These are phyloP conservation scores for Fusarium vanettenii DNA, from an alignment of 2,329 filamentous ascomycete genomes.

Conservation along the genomic window DNA sequence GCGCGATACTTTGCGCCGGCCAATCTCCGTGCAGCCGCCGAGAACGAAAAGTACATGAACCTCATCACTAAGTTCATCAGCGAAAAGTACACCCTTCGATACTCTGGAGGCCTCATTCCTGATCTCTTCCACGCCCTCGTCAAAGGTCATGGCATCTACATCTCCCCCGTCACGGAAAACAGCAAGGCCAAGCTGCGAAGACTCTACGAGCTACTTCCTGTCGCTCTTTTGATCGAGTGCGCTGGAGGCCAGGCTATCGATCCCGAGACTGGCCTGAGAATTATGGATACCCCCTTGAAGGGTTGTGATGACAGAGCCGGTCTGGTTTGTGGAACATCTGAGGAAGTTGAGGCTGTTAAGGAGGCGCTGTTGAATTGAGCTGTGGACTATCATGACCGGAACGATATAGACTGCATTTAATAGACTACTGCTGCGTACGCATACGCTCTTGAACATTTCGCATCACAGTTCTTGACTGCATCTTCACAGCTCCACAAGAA, in stretches of 20 bases:
- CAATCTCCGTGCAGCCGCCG: conserved; percentile 68
- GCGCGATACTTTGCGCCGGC: conserved; percentile 72
- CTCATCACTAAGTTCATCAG: conserved; percentile 63
- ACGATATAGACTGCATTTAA: not conserved
- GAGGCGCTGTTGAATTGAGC: conserved; percentile 22
- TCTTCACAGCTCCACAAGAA: not conserved
- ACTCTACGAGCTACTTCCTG: conserved; percentile 69
- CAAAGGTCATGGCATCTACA: conserved; percentile 71
- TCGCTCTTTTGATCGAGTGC: conserved; percentile 71
- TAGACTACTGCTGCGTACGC: not conserved
- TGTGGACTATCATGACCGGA: not conserved
- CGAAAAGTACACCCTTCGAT: conserved; percentile 69
- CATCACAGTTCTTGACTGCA: not conserved
- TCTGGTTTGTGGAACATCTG: conserved; percentile 61
- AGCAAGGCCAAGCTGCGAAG: conserved; percentile 68
- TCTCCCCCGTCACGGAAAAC: conserved; percentile 64
- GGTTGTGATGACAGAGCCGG: conserved; percentile 63
- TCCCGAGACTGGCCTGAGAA: conserved; percentile 53
- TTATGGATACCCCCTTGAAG: conserved; percentile 54
- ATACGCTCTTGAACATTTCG: not conserved
- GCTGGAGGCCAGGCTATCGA: conserved; percentile 68
- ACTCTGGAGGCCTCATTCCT: conserved; percentile 70
- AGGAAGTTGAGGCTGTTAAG: conserved; percentile 58
- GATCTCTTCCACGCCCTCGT: conserved; percentile 69
- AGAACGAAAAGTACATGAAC: conserved; percentile 59